Evolutionary conservation across 164 flowering plant species (phyloP), one percentile per base, ranked within the genome.

Genomic region (Annona cherimola): DNA sequence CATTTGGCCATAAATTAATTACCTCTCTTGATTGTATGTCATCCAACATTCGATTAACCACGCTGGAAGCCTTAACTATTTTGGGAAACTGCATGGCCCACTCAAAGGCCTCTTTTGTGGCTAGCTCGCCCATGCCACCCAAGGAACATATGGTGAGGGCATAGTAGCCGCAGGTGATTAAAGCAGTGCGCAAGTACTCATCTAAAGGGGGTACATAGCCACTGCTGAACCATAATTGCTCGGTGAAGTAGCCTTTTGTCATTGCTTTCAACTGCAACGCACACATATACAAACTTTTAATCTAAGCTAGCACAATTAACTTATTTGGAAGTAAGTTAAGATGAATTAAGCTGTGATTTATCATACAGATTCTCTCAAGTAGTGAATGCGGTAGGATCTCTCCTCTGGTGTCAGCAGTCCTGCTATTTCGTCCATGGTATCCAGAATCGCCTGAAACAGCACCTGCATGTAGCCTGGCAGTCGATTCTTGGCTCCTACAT

Each of bases 401-500:
- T 59, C 55, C 42, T 59, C 46, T 18, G 41, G 9, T 18, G 18
- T 18, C 14, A 60, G 12, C 7, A 35, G 4, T 20, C 54, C 61
- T 11, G 18, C 66, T 2, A 61, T 42, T 61, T 71, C 42, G 9
- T 42, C 42, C 14, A 61, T 8, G 11, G 50, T 14, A 12, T 71
- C 43, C 16, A 42, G 9, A 42, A 71, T 2, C 6, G 16, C 73
- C 1, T 2, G 62, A 41, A 35, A 71, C 42, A 39, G 62, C 4
- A 42, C 20, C 39, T 43, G 61, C 66, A 62, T n/a, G 55, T 41
- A 71, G 2, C 62, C 66, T 16, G 73, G 72, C 14, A 69, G 63
- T 16, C 60, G n/a, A 40, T 57, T 20, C 44, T 12, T 9, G 5
- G 63, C 72, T 8, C 16, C 39, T 1, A 61, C 19, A 26, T 71